These are phyloP conservation scores for Canavalia gladiata DNA, from an alignment of 306 rosid genomes.

Conservation along the genomic window DNA sequence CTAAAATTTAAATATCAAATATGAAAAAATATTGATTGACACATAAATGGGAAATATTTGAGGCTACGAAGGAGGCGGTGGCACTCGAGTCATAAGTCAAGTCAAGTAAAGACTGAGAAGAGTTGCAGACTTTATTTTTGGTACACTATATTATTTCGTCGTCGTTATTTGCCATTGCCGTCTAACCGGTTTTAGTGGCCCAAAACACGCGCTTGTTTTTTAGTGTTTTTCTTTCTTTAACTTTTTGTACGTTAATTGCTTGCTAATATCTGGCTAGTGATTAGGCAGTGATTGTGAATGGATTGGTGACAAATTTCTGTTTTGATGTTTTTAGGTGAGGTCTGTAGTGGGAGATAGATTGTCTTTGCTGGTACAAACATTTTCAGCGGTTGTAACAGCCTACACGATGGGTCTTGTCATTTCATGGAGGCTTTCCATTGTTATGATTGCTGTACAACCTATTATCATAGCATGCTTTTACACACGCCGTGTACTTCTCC, in stretches of 20 bases:
- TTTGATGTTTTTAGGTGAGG: slow-evolving; percentile 52
- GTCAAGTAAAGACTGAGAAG: neutral
- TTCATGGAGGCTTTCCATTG: slow-evolving; percentile 61
- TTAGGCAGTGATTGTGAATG: neutral
- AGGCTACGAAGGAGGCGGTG: neutral
- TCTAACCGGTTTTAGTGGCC: slow-evolving; percentile 24
- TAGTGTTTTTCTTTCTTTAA: neutral
- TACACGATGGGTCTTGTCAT: slow-evolving; percentile 61
- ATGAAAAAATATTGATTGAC: neutral
- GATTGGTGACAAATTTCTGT: neutral
- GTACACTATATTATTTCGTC: neutral
- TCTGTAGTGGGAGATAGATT: slow-evolving; percentile 71
- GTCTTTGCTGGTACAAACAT: slow-evolving; percentile 57
- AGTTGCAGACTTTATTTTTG: neutral
- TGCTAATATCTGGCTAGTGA: neutral
- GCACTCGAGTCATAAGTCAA: neutral
- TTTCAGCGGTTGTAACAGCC: slow-evolving; percentile 55
- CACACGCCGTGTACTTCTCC: slow-evolving; percentile 52
- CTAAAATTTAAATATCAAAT: no score
- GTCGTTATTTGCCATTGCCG: slow-evolving; percentile 24
- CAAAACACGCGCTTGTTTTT: slow-evolving; percentile 11
- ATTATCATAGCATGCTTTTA: slow-evolving; percentile 53
- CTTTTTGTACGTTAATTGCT: slow-evolving; percentile 10
- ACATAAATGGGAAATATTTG: neutral
- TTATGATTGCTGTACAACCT: slow-evolving; percentile 59